Conservation (phyloP, 495 filamentous ascomycete species). For the Pyrenula massariospora region DNA sequence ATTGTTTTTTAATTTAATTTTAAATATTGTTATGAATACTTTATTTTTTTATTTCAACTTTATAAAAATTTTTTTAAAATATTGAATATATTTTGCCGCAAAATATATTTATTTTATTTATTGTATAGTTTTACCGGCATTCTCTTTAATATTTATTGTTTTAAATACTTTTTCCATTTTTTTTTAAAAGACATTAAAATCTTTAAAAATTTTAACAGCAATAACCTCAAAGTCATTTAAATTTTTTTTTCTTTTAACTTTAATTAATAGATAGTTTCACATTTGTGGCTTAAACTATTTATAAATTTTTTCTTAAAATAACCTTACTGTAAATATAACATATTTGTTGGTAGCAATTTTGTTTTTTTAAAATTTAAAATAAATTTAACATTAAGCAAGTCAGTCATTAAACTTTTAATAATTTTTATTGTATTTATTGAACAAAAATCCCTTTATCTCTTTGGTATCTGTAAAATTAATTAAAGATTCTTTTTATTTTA, state of each 20-base stretch:
- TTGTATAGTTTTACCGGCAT: too few species aligned
- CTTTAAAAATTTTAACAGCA: neutral
- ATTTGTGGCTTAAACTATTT: neutral
- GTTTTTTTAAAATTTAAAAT: neutral
- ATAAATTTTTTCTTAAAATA: neutral
- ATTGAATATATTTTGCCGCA: too few species aligned
- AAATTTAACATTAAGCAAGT: too few species aligned
- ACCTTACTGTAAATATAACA: neutral
- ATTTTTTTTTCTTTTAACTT: neutral
- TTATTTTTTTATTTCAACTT: too few species aligned
- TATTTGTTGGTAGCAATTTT: neutral
- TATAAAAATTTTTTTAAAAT: too few species aligned
- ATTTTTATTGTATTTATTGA: too few species aligned
- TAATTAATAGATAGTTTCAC: neutral
- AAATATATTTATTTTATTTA: too few species aligned
- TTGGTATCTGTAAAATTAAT: neutral
- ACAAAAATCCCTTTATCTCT: neutral
- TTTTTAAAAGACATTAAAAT: neutral
- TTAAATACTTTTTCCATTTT: too few species aligned
- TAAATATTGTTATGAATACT: too few species aligned
- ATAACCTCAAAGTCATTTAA: neutral
- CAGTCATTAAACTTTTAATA: too few species aligned
- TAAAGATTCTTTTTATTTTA: neutral
- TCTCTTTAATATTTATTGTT: too few species aligned
- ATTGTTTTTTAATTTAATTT: too few species aligned